Conservation (phyloP, 192 early-diverging fungal genomes). For the Allomyces arbusculus region DNA sequence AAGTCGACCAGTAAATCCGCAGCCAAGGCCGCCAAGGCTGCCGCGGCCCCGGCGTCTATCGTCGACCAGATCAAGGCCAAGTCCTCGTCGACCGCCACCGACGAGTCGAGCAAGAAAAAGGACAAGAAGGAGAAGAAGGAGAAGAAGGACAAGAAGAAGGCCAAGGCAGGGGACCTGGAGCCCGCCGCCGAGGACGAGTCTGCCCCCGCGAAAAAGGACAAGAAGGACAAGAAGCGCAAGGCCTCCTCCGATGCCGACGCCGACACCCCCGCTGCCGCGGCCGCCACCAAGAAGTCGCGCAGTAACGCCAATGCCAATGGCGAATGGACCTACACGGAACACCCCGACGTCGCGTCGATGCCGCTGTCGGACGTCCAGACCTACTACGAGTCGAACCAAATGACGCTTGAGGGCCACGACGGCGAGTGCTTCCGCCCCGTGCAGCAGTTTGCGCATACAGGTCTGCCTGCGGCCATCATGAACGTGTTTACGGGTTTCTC, state of each 20-base stretch:
- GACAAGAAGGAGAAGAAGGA: slow-evolving; percentile 4
- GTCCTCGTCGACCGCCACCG: neutral
- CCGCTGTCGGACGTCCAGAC: slow-evolving; percentile 10
- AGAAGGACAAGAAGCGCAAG: slow-evolving; percentile 24
- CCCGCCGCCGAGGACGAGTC: slow-evolving; percentile 10
- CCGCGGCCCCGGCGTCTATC: neutral
- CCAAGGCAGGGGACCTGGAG: slow-evolving; percentile 10
- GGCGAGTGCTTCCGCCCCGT: slow-evolving; percentile 27
- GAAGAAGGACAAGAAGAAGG: slow-evolving; percentile 17
- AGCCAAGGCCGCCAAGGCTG: neutral
- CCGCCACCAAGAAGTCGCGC: slow-evolving; percentile 22
- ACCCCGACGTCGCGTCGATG: slow-evolving; percentile 9
- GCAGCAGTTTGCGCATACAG: slow-evolving; percentile 52
- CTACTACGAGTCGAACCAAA: slow-evolving; percentile 40
- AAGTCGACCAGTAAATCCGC: neutral
- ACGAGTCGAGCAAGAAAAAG: slow-evolving; percentile 7
- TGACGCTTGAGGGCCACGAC: slow-evolving; percentile 34
- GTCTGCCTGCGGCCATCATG: slow-evolving; percentile 43
- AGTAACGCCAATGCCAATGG: slow-evolving; percentile 26
- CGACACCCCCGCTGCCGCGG: slow-evolving; percentile 16
- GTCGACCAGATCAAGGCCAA: neutral
- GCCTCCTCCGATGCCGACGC: slow-evolving; percentile 10
- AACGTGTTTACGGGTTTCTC: slow-evolving; percentile 44
- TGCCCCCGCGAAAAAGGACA: slow-evolving; percentile 9
- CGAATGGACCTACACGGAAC: slow-evolving; percentile 32